These are phyloP conservation scores for Chrysochromulina tobinii DNA, from an alignment of 78 protist species.

Conservation along the genomic window DNA sequence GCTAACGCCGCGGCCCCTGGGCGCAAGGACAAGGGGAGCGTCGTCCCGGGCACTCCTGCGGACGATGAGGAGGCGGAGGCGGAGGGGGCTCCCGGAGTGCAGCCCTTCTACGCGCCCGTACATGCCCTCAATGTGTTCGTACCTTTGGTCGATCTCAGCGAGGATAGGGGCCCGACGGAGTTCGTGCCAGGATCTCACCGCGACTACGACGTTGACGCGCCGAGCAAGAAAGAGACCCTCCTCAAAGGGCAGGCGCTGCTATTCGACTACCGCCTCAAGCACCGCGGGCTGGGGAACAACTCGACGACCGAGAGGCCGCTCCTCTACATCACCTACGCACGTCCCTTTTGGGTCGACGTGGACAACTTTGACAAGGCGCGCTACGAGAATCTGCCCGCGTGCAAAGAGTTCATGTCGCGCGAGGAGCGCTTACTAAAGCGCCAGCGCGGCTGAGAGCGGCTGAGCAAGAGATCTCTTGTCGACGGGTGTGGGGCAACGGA, in stretches of 20 bases:
- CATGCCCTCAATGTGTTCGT: constrained; percentile 41
- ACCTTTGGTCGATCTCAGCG: constrained; percentile 7
- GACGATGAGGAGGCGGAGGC: no score
- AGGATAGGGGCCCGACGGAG: constrained; percentile 7
- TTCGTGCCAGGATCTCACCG: constrained; percentile 9
- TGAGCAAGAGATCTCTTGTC: no score
- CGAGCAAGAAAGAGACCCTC: background rate
- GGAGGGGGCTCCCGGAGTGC: no score
- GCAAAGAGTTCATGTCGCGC: background rate
- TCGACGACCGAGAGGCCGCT: background rate
- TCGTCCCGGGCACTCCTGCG: no score
- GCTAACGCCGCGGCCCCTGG: no score
- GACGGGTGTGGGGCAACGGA: no score
- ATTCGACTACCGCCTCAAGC: constrained; percentile 42
- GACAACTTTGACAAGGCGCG: background rate
- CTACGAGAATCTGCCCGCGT: background rate
- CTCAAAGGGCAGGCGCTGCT: background rate
- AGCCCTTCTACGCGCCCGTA: background rate
- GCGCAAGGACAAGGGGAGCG: no score
- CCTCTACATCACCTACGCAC: constrained; percentile 29
- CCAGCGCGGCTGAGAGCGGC: background rate
- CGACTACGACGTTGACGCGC: background rate
- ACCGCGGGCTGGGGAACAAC: constrained; percentile 25
- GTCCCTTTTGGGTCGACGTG: background rate
- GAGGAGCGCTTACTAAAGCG: background rate